These are phyloP conservation scores for Albugo candida DNA, from an alignment of 352 stramenopile species.

Conservation along the genomic window DNA sequence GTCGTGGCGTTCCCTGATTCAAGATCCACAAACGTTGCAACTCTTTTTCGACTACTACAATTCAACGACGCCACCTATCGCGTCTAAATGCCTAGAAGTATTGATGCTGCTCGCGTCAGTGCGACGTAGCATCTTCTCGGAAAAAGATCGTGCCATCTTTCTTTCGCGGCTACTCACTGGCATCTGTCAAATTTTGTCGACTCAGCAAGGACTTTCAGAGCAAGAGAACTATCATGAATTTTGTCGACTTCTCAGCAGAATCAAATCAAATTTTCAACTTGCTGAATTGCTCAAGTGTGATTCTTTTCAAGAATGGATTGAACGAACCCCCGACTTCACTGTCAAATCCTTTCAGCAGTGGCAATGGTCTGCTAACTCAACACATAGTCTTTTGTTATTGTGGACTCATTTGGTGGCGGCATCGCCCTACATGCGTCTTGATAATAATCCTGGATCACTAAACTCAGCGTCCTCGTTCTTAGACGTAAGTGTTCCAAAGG, in stretches of 20 bases:
- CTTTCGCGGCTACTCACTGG: conserved; percentile 83
- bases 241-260: conserved; percentile 88
- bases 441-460: conserved; percentile 30
- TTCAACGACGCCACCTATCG: conserved; percentile 82
- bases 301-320: conserved; percentile 93
- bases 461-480: conserved; percentile 36
- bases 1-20: conserved; percentile 87
- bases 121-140: conserved; percentile 92
- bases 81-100: conserved; percentile 89
- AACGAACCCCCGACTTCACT: conserved; percentile 91
- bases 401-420: conserved; percentile 92
- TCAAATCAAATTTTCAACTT: conserved; percentile 98
- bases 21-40: conserved; percentile 87
- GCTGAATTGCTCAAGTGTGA: conserved; percentile 93
- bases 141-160: conserved; percentile 91
- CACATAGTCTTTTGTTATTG: conserved; percentile 93
- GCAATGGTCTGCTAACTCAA: conserved; percentile 87
- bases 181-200: conserved; percentile 87
- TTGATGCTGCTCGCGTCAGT: conserved; percentile 92
- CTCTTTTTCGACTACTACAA: conserved; percentile 96
- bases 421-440: conserved; percentile 87
- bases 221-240: conserved; percentile 99
- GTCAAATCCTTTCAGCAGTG: conserved; percentile 93
- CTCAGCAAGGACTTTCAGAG: conserved; percentile 92
- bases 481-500: conserved; percentile 49